phyloP scores from a whole-genome alignment of 441 rosid genomes.

The Melastoma candidum region DNA sequence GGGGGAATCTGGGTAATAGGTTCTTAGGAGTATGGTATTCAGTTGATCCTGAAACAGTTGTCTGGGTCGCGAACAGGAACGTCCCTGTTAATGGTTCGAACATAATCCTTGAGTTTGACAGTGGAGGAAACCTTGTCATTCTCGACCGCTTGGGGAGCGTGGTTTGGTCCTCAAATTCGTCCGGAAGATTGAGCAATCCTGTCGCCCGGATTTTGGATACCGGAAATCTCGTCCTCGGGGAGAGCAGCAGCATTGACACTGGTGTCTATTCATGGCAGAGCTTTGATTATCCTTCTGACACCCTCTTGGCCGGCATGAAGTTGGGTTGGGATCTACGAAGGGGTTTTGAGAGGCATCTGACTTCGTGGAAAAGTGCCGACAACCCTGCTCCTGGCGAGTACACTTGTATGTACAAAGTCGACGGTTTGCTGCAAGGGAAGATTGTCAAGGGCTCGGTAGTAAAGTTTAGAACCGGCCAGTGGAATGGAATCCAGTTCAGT shows the following conservation, averaged over 20 bases:
- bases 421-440: background rate
- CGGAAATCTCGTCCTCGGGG: conserved; percentile 22
- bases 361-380: conserved; percentile 3
- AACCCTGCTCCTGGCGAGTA: conserved; percentile 13
- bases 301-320: conserved; percentile 1
- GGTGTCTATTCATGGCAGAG: conserved; percentile 4
- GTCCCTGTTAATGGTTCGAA: conserved; percentile 1
- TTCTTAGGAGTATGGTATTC: conserved; percentile 4
- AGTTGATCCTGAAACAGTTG: background rate
- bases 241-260: conserved; percentile 1
- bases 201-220: conserved; percentile 14
- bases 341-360: background rate
- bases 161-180: no score
- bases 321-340: conserved; percentile 2
- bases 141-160: no score
- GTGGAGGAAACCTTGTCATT: no score
- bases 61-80: background rate
- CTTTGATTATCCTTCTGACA: no score
- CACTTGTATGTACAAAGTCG: background rate
- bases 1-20: conserved; percentile 3
- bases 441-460: background rate
- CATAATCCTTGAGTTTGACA: no score
- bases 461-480: no score
- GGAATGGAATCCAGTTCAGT: no score
- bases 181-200: background rate